Evolutionary conservation across 2,329 filamentous ascomycete genomes (phyloP).

Genomic region (Hypomyces perniciosus): DNA sequence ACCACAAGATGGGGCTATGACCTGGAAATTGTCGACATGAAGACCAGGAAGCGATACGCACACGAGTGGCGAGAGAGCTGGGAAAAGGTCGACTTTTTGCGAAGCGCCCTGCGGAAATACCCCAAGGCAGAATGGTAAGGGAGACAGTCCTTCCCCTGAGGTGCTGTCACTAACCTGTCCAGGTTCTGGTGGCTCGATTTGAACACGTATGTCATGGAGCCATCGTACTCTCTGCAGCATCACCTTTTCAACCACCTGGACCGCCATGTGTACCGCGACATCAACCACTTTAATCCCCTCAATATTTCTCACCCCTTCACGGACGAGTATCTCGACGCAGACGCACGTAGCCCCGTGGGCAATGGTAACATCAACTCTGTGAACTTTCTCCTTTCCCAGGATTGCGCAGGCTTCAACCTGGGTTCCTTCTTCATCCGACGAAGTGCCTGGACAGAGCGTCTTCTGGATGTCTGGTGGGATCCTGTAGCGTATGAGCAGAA

Average conservation of each 20-base stretch:
- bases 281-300: conserved; percentile 91
- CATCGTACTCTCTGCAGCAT: conserved; percentile 77
- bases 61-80: conserved; percentile 99
- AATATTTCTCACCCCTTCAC: conserved; percentile 83
- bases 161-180: conserved; percentile 41
- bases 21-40: conserved; percentile 95
- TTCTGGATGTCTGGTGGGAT: conserved; percentile 98
- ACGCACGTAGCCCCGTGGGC: conserved; percentile 65
- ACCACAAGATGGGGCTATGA: conserved; percentile 86
- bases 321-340: conserved; percentile 67
- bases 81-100: conserved; percentile 96
- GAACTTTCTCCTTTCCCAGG: conserved; percentile 83
- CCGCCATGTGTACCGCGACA: conserved; percentile 80
- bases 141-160: background rate
- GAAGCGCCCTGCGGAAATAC: conserved; percentile 85
- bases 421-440: conserved; percentile 90
- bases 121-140: conserved; percentile 93
- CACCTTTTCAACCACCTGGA: conserved; percentile 83
- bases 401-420: conserved; percentile 93
- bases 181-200: conserved; percentile 99
- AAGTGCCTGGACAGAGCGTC: conserved; percentile 80
- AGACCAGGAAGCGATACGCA: conserved; percentile 95
- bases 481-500: conserved; percentile 96
- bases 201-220: conserved; percentile 98
- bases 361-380: conserved; percentile 74